A percentile compares a stretch with the other conserved stretches of the same genome.
phyloP scores from a whole-genome alignment of 495 filamentous ascomycete genomes.

The Trichocladium antarcticum region DNA sequence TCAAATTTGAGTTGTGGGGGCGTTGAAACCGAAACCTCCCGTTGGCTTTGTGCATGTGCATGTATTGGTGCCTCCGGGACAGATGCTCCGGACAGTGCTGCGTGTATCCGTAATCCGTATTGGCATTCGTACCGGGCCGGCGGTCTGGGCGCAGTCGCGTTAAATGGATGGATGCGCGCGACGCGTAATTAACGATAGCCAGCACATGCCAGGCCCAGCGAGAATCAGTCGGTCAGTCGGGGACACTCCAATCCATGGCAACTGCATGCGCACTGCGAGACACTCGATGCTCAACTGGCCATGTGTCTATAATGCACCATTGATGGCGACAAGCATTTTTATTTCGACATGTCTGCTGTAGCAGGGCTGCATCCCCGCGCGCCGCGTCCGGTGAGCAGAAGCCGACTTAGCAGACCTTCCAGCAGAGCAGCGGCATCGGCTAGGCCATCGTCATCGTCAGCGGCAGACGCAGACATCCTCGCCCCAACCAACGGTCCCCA shows the following conservation, averaged over 20 bases:
- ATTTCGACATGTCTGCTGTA: conserved; percentile 28
- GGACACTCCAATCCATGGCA: conserved; percentile 2
- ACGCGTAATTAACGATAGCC: too few relatives aligned
- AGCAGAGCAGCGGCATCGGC: conserved; percentile 1
- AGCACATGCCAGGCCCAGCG: too few relatives aligned
- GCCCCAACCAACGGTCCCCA: conserved; percentile 6
- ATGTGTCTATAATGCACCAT: conserved; percentile 3
- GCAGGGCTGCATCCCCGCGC: conserved; percentile 22
- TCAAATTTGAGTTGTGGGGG: too few relatives aligned
- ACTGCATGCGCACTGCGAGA: not conserved
- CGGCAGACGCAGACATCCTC: conserved; percentile 5
- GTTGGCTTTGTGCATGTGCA: too few relatives aligned
- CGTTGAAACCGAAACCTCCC: too few relatives aligned
- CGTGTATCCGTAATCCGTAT: too few relatives aligned
- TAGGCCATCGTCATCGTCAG: not conserved
- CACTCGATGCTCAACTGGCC: not conserved
- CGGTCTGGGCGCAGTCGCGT: too few relatives aligned
- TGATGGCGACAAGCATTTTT: conserved; percentile 14
- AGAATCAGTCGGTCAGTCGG: too few relatives aligned
- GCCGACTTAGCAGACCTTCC: conserved; percentile 17
- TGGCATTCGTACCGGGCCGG: too few relatives aligned
- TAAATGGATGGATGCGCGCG: too few relatives aligned
- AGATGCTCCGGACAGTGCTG: too few relatives aligned
- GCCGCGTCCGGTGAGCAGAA: conserved; percentile 26
- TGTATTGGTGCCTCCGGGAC: too few relatives aligned